phyloP scores from a whole-genome alignment of 2,329 filamentous ascomycete genomes.

The Hymenoscyphus occultus region DNA sequence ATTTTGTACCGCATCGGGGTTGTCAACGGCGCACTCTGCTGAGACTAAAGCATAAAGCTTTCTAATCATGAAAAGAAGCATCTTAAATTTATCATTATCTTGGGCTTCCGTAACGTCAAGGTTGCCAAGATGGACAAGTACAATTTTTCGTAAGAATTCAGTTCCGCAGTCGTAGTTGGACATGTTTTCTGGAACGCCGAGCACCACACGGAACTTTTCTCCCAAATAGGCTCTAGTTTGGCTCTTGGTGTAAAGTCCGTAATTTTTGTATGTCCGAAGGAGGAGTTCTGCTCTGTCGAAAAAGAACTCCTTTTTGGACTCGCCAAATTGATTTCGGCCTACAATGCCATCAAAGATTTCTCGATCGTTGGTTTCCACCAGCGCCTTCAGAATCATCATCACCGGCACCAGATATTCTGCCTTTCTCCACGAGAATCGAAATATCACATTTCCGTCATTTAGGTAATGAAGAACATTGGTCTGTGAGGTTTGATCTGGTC shows the following conservation, averaged over 20 bases:
- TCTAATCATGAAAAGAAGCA: conserved; percentile 92
- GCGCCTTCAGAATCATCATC: conserved; percentile 93
- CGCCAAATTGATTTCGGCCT: conserved; percentile 71
- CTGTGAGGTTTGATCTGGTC: conserved; percentile 96
- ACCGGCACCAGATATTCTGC: conserved; percentile 94
- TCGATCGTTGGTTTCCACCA: conserved; percentile 92
- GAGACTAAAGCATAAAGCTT: conserved; percentile 93
- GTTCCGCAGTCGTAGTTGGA: conserved; percentile 85
- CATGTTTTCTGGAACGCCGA: conserved; percentile 80
- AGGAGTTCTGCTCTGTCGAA: conserved; percentile 92
- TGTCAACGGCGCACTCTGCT: conserved; percentile 89
- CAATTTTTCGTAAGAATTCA: conserved; percentile 85
- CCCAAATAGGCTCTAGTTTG: conserved; percentile 86
- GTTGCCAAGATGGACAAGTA: conserved; percentile 87
- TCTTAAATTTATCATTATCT: conserved; percentile 87
- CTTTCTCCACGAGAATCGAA: conserved; percentile 97
- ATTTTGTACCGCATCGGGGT: conserved; percentile 93
- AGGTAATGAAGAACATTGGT: conserved; percentile 97
- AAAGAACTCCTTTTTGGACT: conserved; percentile 83
- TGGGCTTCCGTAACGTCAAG: conserved; percentile 79
- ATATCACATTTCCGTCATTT: conserved; percentile 91
- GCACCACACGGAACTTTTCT: conserved; percentile 83
- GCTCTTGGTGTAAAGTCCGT: conserved; percentile 75
- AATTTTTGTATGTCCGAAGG: conserved; percentile 88
- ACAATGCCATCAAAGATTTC: conserved; percentile 95